A percentile compares a stretch with the other conserved stretches of the same genome.
Conservation (phyloP, 2,329 filamentous ascomycete genomes). For the Neurospora crassa region DNA sequence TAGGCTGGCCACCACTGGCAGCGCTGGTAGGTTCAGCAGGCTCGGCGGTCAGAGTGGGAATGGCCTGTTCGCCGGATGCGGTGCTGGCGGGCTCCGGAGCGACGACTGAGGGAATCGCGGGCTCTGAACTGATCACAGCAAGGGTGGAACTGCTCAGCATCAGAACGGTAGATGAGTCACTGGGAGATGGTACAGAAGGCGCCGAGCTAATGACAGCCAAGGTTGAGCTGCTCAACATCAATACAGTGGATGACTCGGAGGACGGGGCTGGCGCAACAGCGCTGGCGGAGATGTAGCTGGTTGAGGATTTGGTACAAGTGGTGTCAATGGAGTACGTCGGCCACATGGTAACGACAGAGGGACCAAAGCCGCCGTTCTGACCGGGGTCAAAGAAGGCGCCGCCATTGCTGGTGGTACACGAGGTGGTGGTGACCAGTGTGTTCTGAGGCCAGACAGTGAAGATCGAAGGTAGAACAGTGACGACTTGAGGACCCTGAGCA, state of each 20-base stretch:
- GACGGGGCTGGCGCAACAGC: neutral
- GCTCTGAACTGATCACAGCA: neutral
- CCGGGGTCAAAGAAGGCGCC: neutral
- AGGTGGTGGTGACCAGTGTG: neutral
- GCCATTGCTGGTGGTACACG: conserved; percentile 1
- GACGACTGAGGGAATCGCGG: neutral
- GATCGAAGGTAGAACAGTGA: conserved; percentile 5
- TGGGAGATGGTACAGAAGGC: neutral
- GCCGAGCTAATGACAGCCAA: neutral
- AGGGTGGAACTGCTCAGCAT: neutral
- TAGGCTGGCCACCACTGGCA: neutral
- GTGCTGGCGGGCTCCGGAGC: neutral
- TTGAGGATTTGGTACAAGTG: conserved; percentile 12
- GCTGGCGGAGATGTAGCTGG: conserved; percentile 3
- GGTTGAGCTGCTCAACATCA: neutral
- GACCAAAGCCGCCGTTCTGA: neutral
- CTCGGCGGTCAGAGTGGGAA: neutral
- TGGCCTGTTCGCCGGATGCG: neutral
- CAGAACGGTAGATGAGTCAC: neutral
- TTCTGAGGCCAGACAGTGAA: conserved; percentile 3
- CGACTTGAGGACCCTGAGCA: conserved; percentile 1
- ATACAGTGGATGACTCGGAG: neutral
- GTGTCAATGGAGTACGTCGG: conserved; percentile 6
- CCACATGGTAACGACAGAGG: conserved; percentile 11
- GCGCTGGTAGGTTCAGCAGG: neutral